A percentile compares a stretch with the other conserved stretches of the same genome.
Conservation (phyloP, 2,329 filamentous ascomycete genomes). For the Xylariaceae sp. region DNA sequence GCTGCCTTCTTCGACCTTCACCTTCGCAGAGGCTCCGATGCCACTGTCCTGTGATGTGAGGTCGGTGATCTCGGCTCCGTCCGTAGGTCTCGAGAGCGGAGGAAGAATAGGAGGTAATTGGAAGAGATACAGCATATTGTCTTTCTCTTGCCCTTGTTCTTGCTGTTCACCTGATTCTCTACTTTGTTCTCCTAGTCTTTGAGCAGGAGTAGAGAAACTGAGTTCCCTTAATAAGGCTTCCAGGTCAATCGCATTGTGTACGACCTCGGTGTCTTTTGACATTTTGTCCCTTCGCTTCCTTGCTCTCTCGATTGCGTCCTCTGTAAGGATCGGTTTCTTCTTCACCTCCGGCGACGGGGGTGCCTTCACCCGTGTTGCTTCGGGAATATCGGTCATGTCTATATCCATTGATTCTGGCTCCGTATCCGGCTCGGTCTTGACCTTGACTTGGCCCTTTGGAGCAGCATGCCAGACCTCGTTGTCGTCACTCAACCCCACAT, state of each 20-base stretch:
- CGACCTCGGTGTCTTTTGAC: conserved; percentile 35
- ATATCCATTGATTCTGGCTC: conserved; percentile 43
- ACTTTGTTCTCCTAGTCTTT: conserved; percentile 14
- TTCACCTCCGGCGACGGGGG: conserved; percentile 39
- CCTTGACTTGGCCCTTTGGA: conserved; percentile 36
- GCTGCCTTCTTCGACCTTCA: conserved; percentile 34
- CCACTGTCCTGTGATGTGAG: conserved; percentile 12
- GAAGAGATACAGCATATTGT: conserved; percentile 65
- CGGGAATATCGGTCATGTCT: conserved; percentile 47
- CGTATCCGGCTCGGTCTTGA: conserved; percentile 50
- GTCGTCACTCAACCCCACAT: conserved; percentile 37
- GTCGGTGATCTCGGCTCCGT: conserved; percentile 30
- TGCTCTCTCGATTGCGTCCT: conserved; percentile 31
- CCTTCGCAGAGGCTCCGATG: conserved; percentile 11
- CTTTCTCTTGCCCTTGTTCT: conserved; percentile 34
- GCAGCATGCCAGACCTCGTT: conserved; percentile 49
- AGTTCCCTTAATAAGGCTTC: conserved; percentile 39
- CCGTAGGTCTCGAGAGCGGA: conserved; percentile 45
- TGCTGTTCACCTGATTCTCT: conserved; percentile 2
- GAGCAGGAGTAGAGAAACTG: conserved; percentile 32
- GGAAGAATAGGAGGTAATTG: conserved; percentile 66
- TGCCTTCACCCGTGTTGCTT: conserved; percentile 29
- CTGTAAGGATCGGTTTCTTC: conserved; percentile 33
- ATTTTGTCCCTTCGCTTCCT: conserved; percentile 34
- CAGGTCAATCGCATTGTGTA: conserved; percentile 31